Conservation (phyloP, 163 green algal species). For the Chlamydomonas reinhardtii region DNA sequence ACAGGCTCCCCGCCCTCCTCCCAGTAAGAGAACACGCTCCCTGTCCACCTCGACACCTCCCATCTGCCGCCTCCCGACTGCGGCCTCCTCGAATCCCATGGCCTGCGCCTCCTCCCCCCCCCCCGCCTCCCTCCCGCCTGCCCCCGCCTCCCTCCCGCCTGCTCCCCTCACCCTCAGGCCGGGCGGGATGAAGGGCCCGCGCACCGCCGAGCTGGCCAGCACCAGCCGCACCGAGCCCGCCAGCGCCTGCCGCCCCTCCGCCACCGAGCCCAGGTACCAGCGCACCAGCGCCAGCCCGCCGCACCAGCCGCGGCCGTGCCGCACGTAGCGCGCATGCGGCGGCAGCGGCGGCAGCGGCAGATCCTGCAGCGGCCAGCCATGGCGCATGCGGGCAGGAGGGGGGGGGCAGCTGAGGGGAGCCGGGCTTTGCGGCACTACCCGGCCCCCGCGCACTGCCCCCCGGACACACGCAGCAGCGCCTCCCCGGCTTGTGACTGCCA, state of each 20-base stretch:
- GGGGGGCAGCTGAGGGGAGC: no score
- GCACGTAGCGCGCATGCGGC: constrained; percentile 13
- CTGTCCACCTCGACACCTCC: background rate
- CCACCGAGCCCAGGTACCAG: background rate
- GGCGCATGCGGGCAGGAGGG: background rate
- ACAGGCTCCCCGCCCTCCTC: no score
- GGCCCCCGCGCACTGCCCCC: no score
- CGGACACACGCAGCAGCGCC: background rate
- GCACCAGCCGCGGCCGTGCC: background rate
- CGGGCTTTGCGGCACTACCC: no score
- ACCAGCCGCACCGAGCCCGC: background rate
- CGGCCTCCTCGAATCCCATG: no score
- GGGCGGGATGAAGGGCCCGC: constrained; percentile 33
- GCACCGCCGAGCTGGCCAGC: constrained; percentile 29
- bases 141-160: background rate
- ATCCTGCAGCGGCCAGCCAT: background rate
- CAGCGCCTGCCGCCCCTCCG: background rate
- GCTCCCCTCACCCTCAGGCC: background rate
- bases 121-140: no score
- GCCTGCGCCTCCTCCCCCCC: background rate
- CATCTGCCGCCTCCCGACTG: background rate
- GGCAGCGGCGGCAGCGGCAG: constrained; percentile 15
- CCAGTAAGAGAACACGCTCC: no score
- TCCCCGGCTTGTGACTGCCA: no score
- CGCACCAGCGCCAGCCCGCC: constrained; percentile 7